Evolutionary conservation across 2,329 filamentous ascomycete genomes (phyloP).

Genomic region (Paraphaeosphaeria minitans): DNA sequence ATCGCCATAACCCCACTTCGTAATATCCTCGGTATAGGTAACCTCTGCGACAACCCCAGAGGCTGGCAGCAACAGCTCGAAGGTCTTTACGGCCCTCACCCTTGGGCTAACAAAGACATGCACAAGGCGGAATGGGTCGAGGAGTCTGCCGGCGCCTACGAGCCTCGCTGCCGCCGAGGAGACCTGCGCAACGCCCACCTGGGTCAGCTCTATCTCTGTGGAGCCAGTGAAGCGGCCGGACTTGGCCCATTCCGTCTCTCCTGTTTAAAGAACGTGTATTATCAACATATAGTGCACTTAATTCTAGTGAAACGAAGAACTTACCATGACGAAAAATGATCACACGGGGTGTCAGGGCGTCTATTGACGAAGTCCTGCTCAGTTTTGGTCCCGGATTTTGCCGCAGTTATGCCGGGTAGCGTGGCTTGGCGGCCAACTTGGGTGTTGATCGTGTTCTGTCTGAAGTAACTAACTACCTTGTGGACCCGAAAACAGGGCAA

Average conservation of each 20-base stretch:
- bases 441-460: no score
- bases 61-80: constrained; percentile 52
- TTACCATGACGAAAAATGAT: constrained; percentile 30
- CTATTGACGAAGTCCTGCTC: no score
- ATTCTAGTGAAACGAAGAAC: not conserved
- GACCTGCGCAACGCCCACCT: constrained; percentile 47
- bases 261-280: no score
- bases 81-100: constrained; percentile 55
- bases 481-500: no score
- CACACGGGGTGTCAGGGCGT: constrained; percentile 29
- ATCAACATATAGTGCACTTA: not conserved
- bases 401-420: no score
- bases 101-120: constrained; percentile 59
- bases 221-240: constrained; percentile 52
- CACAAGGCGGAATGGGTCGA: constrained; percentile 56
- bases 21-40: constrained; percentile 72
- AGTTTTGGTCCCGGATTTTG: no score
- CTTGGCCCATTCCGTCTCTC: constrained; percentile 57
- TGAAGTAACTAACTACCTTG: no score
- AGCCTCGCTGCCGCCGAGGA: constrained; percentile 49
- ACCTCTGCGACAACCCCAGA: constrained; percentile 53
- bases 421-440: no score
- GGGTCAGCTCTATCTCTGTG: constrained; percentile 61
- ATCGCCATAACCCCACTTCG: constrained; percentile 87
- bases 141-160: constrained; percentile 57